Conservation (phyloP, 352 stramenopile species). For the Phytophthora colocasiae region DNA sequence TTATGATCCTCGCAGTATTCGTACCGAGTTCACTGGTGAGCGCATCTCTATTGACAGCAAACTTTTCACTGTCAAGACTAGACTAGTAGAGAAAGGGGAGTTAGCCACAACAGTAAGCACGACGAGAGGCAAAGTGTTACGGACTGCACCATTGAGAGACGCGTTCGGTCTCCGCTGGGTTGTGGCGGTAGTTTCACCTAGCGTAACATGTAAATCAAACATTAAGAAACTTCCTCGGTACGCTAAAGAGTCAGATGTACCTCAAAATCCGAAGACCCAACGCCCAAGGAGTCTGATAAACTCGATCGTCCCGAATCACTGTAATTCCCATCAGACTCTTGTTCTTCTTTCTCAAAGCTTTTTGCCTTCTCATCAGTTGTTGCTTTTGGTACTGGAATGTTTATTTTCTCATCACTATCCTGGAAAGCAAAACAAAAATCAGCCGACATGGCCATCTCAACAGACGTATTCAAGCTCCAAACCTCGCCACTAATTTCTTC, state of each 20-base stretch:
- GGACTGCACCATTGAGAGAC: conserved; percentile 57
- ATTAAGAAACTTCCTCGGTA: neutral
- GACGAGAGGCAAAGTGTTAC: neutral
- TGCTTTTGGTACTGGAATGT: neutral
- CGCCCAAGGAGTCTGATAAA: conserved; percentile 74
- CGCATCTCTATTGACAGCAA: conserved; percentile 69
- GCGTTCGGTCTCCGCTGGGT: conserved; percentile 48
- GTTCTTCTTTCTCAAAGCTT: neutral
- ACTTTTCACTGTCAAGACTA: conserved; percentile 79
- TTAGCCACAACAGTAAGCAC: neutral
- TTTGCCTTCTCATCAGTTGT: neutral
- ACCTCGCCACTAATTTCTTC: conserved; percentile 31
- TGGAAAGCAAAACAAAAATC: conserved; percentile 1
- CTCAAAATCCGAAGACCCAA: conserved; percentile 85
- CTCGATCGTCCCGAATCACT: conserved; percentile 42
- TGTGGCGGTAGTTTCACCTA: conserved; percentile 62
- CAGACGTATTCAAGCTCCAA: neutral
- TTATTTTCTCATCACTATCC: conserved; percentile 19
- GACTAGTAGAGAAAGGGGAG: conserved; percentile 38
- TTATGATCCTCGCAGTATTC: neutral
- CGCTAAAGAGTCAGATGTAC: conserved; percentile 28
- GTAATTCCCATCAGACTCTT: neutral
- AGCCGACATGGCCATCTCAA: neutral
- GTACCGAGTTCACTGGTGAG: conserved; percentile 57
- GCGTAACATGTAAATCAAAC: too few relatives aligned